Evolutionary conservation across 108 stramenopile species (phyloP).

Genomic region (Skeletonema menzelii): DNA sequence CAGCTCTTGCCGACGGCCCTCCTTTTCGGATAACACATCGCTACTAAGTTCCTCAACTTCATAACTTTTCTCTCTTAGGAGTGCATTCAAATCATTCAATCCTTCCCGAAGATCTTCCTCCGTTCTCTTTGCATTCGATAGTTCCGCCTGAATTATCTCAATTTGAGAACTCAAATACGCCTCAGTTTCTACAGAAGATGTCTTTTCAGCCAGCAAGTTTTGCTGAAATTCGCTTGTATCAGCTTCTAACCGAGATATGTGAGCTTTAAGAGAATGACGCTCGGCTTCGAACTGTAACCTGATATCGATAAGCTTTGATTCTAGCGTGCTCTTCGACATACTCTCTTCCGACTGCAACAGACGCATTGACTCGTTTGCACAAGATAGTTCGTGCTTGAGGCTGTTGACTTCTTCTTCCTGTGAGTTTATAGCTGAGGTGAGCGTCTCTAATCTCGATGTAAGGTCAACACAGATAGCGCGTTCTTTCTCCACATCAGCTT

Average conservation of each 20-base stretch:
- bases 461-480: neutral
- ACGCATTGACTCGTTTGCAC: conserved; percentile 4
- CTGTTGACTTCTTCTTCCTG: conserved; percentile 7
- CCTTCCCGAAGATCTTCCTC: conserved; percentile 2
- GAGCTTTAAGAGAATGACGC: neutral
- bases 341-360: conserved; percentile 5
- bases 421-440: conserved; percentile 1
- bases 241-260: neutral
- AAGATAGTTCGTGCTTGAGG: conserved; percentile 1
- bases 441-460: conserved; percentile 3
- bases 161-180: conserved; percentile 4
- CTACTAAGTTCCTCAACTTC: neutral
- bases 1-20: neutral
- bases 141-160: neutral
- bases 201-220: neutral
- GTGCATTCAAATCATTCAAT: neutral
- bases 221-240: conserved; percentile 4
- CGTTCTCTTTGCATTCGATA: neutral
- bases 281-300: neutral
- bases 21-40: neutral
- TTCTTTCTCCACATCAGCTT: neutral
- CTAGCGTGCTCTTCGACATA: neutral
- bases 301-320: conserved; percentile 4
- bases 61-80: neutral
- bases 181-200: neutral